These are phyloP conservation scores for Ocimum tenuiflorum DNA, from an alignment of 257 asterid species.

Conservation along the genomic window DNA sequence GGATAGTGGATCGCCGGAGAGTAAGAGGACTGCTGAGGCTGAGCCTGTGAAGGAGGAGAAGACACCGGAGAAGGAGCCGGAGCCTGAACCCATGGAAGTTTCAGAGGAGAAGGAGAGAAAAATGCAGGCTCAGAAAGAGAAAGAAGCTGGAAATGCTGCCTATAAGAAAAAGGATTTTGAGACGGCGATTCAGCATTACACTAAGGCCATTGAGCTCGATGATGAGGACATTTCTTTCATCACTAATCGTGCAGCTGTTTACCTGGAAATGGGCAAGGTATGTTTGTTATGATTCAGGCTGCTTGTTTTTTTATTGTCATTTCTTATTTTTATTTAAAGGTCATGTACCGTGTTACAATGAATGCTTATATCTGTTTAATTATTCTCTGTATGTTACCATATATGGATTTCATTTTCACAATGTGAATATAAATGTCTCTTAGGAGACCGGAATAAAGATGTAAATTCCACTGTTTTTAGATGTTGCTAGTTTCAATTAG, in stretches of 20 bases:
- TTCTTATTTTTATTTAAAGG: neutral
- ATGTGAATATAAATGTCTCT: neutral
- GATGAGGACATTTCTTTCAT: conserved; percentile 78
- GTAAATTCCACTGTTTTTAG: neutral
- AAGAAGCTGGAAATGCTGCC: conserved; percentile 80
- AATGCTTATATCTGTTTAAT: neutral
- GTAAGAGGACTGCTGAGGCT: conserved; percentile 44
- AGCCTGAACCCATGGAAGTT: conserved; percentile 47
- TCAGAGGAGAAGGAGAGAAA: conserved; percentile 46
- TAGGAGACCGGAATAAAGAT: neutral
- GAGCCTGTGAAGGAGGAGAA: conserved; percentile 52
- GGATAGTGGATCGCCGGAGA: conserved; percentile 30
- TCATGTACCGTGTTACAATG: neutral
- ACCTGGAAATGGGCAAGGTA: conserved; percentile 94
- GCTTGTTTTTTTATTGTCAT: neutral
- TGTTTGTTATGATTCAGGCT: neutral
- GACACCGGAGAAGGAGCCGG: conserved; percentile 35
- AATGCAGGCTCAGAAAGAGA: conserved; percentile 61
- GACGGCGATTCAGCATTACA: conserved; percentile 65
- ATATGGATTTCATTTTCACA: neutral
- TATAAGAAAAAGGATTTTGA: conserved; percentile 92
- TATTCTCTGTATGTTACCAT: neutral
- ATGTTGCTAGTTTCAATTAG: no score
- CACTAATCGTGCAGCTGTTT: conserved; percentile 93
- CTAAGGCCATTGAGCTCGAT: conserved; percentile 64